Conservation (phyloP, 306 rosid species). For the Cucumis hystrix region DNA sequence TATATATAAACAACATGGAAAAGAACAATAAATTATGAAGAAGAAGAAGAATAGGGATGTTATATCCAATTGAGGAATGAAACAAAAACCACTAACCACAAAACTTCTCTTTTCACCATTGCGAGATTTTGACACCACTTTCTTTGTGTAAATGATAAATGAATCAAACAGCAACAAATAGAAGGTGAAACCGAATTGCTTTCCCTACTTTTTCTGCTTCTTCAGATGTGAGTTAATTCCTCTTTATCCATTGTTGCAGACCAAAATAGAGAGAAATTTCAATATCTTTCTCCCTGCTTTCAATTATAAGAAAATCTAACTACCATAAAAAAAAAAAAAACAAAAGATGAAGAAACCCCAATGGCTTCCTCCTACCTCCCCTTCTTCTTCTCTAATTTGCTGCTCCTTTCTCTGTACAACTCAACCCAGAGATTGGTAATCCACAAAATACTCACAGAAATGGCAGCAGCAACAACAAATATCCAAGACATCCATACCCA, state of each 20-base stretch:
- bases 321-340: neutral
- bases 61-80: neutral
- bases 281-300: neutral
- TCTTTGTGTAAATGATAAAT: neutral
- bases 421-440: constrained; percentile 70
- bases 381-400: constrained; percentile 45
- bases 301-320: neutral
- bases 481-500: constrained; percentile 94
- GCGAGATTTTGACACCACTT: neutral
- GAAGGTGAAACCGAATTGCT: neutral
- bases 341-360: neutral
- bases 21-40: constrained; percentile 3
- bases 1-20: neutral
- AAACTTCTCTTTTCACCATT: neutral
- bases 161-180: neutral
- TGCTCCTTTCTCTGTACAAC: constrained; percentile 24
- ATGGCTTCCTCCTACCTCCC: constrained; percentile 15
- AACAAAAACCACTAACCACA: neutral
- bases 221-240: neutral
- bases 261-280: neutral
- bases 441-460: constrained; percentile 78
- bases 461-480: constrained; percentile 46
- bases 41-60: neutral
- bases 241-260: neutral
- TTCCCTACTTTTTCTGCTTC: neutral